Percentiles rank a stretch among this genome's conserved stretches.
These are phyloP conservation scores for Fusarium torulosum DNA, from an alignment of 2,329 filamentous ascomycete species.

Conservation along the genomic window DNA sequence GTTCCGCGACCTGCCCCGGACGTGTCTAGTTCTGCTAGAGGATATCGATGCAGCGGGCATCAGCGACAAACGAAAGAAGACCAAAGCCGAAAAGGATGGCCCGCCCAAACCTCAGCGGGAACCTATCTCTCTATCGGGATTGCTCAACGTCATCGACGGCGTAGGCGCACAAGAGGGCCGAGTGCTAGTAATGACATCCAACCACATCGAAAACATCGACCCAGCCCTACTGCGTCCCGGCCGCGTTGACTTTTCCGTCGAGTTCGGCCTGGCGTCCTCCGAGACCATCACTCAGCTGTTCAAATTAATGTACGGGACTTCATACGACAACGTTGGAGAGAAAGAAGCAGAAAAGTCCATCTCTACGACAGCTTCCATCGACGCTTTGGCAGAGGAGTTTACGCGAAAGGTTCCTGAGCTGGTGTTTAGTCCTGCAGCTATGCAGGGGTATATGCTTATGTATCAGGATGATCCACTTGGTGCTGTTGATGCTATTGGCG, in stretches of 20 bases:
- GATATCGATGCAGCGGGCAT: slow-evolving; percentile 33
- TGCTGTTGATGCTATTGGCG: slow-evolving; percentile 11
- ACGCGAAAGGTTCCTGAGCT: slow-evolving; percentile 18
- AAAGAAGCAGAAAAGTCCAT: neutral
- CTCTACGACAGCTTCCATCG: neutral
- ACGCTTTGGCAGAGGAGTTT: slow-evolving; percentile 19
- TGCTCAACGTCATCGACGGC: slow-evolving; percentile 77
- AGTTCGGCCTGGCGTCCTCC: slow-evolving; percentile 25
- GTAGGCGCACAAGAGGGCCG: slow-evolving; percentile 75
- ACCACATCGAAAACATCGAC: slow-evolving; percentile 54
- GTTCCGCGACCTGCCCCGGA: slow-evolving; percentile 15
- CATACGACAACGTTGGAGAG: neutral
- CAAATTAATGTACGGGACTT: slow-evolving; percentile 18
- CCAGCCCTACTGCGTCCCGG: slow-evolving; percentile 22
- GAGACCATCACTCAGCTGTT: slow-evolving; percentile 19
- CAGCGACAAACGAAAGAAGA: slow-evolving; percentile 12
- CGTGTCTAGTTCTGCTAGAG: slow-evolving; percentile 31
- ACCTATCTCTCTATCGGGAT: slow-evolving; percentile 63
- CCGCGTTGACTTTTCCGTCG: slow-evolving; percentile 22
- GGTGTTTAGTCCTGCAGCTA: slow-evolving; percentile 34
- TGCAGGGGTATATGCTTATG: slow-evolving; percentile 36
- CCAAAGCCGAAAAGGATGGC: neutral
- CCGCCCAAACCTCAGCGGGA: slow-evolving; percentile 9
- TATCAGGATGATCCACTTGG: slow-evolving; percentile 25
- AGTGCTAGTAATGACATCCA: slow-evolving; percentile 79